Evolutionary conservation across 2,329 filamentous ascomycete species (phyloP), one percentile per base, ranked within the genome.

Genomic region (Pseudopithomyces maydicus): DNA sequence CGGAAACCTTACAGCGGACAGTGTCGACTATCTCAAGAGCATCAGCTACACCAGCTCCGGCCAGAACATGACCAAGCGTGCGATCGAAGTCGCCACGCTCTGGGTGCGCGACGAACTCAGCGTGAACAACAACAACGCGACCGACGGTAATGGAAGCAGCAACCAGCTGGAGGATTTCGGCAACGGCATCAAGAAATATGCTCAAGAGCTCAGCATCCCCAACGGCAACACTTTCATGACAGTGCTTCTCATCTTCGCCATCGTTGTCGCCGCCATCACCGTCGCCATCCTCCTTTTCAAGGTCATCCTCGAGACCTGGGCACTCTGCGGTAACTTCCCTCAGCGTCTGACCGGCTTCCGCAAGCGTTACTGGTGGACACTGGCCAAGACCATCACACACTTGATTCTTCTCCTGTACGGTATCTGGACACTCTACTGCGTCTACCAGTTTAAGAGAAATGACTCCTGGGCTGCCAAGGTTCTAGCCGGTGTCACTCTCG

Each of bases 161-260:
- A 74, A 68, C 68, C 82, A 82, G 61, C 66, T 82, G 43, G 78
- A 84, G 56, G 79, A 84, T 52, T 74, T 81, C 2, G 90, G 96
- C 33, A 83, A 85, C 46, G 91, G 92, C 51, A 90, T 98, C 68
- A 85, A 93, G 74, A 90, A 86, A 29, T 96, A 90, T 69, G 89
- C 88, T n/a, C 88, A 97, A 72, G 83, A 93, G 73, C 84, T 97
- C 55, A 87, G 86, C 42, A 92, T 98, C 52, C 95, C 95, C 17
- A 86, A 90, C 65, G 88, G 90, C 47, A 96, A 97, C 79, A 92
- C 92, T 1, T 98, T 98, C 80, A 96, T 99, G 93, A 97, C 92
- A 0, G 88, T 97, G 4, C 84, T 98, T 1, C 81, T 98, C 50
- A 81, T 97, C 57, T 94, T 97, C 58, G 91, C 92, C 60, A 95